phyloP scores from a whole-genome alignment of 306 rosid species.

The Trifolium subterraneum region DNA sequence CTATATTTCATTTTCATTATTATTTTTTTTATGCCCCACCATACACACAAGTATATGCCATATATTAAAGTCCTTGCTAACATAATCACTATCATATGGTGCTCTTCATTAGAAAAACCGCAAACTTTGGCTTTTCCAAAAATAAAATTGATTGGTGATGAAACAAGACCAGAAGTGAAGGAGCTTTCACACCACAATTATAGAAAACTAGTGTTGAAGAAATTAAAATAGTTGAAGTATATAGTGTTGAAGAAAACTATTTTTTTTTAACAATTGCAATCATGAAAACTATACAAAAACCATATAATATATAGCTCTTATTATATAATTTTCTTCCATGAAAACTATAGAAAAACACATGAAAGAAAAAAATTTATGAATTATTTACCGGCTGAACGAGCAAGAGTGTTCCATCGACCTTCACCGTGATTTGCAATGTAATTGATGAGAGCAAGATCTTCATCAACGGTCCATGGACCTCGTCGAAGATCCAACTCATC shows the following conservation, averaged over 20 bases:
- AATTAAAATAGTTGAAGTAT: constrained; percentile 33
- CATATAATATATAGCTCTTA: background rate
- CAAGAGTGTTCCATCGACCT: constrained; percentile 94
- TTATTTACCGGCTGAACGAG: constrained; percentile 66
- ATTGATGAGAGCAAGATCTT: constrained; percentile 80
- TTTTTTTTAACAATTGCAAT: constrained; percentile 15
- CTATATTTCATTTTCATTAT: constrained; percentile 33
- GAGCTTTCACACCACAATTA: constrained; percentile 44
- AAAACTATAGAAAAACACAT: background rate
- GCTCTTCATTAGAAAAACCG: constrained; percentile 43
- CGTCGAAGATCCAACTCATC: constrained; percentile 69
- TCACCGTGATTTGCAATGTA: constrained; percentile 92
- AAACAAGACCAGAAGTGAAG: constrained; percentile 43
- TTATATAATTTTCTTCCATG: background rate
- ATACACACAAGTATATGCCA: constrained; percentile 39
- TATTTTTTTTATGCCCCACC: constrained; percentile 39
- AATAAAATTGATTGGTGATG: constrained; percentile 44
- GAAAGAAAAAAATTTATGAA: background rate
- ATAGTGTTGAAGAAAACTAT: too few species aligned
- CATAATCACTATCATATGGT: constrained; percentile 42
- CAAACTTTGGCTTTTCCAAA: constrained; percentile 48
- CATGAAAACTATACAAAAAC: constrained; percentile 23
- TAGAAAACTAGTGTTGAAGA: constrained; percentile 24
- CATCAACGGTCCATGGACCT: constrained; percentile 95
- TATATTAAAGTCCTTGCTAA: constrained; percentile 38